Evolutionary conservation across 371 early-diverging fungal genomes (phyloP).

Genomic region (Nematocida minor): DNA sequence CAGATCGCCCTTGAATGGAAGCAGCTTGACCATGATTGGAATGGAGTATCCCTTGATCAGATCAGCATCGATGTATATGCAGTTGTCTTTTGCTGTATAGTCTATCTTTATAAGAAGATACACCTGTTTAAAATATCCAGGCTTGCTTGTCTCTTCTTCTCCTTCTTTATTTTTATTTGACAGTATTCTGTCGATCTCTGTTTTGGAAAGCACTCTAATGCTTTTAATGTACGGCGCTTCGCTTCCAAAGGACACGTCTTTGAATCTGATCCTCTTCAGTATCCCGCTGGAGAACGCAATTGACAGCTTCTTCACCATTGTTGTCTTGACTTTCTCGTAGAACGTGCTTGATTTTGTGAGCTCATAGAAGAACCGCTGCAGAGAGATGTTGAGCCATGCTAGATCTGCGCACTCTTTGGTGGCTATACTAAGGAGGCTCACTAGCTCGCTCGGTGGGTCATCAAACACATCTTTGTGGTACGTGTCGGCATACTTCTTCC

Average conservation of each 20-base stretch:
- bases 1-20: constrained; percentile 55
- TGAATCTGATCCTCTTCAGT: constrained; percentile 53
- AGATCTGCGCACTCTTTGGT: constrained; percentile 54
- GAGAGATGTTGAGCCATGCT: constrained; percentile 60
- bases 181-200: constrained; percentile 49
- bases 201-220: constrained; percentile 45
- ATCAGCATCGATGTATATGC: constrained; percentile 55
- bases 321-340: constrained; percentile 52
- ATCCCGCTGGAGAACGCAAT: constrained; percentile 45
- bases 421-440: constrained; percentile 17
- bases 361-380: constrained; percentile 59
- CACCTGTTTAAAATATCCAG: constrained; percentile 52
- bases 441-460: constrained; percentile 26
- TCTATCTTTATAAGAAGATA: constrained; percentile 49
- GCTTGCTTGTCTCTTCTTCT: constrained; percentile 8
- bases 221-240: constrained; percentile 59
- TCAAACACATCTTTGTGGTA: constrained; percentile 35
- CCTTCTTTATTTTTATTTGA: neutral
- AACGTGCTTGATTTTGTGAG: constrained; percentile 51
- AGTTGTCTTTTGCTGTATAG: constrained; percentile 51
- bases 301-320: constrained; percentile 51
- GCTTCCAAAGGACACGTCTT: constrained; percentile 57
- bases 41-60: constrained; percentile 53
- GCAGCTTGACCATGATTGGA: constrained; percentile 44
- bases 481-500: constrained; percentile 25